Evolutionary conservation across 2,329 filamentous ascomycete species (phyloP).

Genomic region (Ophiosphaerella narmari): DNA sequence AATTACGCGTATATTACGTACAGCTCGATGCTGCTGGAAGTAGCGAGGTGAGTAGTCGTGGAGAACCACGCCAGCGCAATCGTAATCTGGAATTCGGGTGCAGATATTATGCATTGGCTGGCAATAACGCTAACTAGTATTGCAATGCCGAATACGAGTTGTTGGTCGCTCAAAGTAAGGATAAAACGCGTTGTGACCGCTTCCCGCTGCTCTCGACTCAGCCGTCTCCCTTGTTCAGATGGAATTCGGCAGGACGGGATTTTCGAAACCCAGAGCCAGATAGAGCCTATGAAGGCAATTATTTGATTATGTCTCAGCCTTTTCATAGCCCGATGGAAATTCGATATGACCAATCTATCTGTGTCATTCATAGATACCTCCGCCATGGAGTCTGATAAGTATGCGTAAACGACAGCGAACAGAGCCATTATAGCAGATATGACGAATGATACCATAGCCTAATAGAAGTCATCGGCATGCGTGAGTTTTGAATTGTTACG

Average conservation of each 20-base stretch:
- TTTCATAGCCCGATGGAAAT: conserved; percentile 1
- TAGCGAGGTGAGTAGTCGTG: conserved; percentile 26
- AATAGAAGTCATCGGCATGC: background rate
- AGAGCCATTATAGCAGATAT: conserved; percentile 18
- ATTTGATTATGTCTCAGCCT: too few relatives aligned
- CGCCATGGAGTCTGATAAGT: conserved; percentile 21
- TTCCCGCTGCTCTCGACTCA: conserved; percentile 9
- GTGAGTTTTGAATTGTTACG: background rate
- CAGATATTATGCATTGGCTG: conserved; percentile 22
- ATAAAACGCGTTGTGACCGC: conserved; percentile 27
- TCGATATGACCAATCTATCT: conserved; percentile 12
- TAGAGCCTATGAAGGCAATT: too few relatives aligned
- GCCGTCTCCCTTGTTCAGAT: too few relatives aligned
- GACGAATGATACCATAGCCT: conserved; percentile 19
- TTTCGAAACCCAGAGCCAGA: conserved; percentile 1
- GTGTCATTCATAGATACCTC: conserved; percentile 13
- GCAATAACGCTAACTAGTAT: conserved; percentile 20
- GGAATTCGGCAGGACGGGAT: too few relatives aligned
- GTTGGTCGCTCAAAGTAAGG: conserved; percentile 31
- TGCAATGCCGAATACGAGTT: conserved; percentile 25
- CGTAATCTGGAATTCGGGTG: conserved; percentile 18
- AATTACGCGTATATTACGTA: conserved; percentile 10
- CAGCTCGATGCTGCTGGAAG: conserved; percentile 9
- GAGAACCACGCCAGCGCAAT: conserved; percentile 31
- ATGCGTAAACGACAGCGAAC: conserved; percentile 14